Evolutionary conservation across 257 asterid species (phyloP).

Genomic region (Haberlea rhodopensis): DNA sequence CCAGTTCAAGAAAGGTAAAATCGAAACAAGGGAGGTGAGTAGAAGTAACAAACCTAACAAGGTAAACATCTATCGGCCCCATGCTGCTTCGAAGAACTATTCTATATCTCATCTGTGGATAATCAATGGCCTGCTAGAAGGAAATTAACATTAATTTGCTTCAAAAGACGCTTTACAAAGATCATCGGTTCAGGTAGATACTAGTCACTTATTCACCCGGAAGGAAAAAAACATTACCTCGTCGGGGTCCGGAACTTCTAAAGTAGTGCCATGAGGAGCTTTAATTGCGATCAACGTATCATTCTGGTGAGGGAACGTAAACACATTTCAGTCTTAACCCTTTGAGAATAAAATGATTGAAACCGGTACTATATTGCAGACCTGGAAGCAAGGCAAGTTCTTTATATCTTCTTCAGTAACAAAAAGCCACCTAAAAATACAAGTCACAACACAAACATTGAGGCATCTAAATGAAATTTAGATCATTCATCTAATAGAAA

Average conservation of each 20-base stretch:
- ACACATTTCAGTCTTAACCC: conserved; percentile 17
- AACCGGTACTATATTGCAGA: conserved; percentile 27
- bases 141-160: conserved; percentile 19
- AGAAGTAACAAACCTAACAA: conserved; percentile 64
- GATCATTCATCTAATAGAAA: conserved; percentile 7
- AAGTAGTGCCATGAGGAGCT: conserved; percentile 98
- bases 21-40: not conserved
- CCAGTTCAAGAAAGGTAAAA: not conserved
- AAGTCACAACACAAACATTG: not conserved
- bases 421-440: conserved; percentile 71
- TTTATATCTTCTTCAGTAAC: conserved; percentile 95
- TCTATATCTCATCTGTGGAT: conserved; percentile 92
- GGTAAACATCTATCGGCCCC: conserved; percentile 93
- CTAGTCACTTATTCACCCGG: not conserved
- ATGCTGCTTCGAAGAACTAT: conserved; percentile 83
- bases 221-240: conserved; percentile 52
- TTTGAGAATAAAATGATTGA: not conserved
- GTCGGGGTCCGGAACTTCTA: conserved; percentile 99
- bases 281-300: conserved; percentile 94
- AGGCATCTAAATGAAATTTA: conserved; percentile 12
- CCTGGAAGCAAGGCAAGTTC: conserved; percentile 87
- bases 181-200: not conserved
- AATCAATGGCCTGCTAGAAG: conserved; percentile 70
- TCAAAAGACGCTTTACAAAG: conserved; percentile 9
- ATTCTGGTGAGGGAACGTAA: conserved; percentile 44